These are phyloP conservation scores for Pichia nanzhaoensis DNA, from an alignment of 805 yeast species.

Conservation along the genomic window DNA sequence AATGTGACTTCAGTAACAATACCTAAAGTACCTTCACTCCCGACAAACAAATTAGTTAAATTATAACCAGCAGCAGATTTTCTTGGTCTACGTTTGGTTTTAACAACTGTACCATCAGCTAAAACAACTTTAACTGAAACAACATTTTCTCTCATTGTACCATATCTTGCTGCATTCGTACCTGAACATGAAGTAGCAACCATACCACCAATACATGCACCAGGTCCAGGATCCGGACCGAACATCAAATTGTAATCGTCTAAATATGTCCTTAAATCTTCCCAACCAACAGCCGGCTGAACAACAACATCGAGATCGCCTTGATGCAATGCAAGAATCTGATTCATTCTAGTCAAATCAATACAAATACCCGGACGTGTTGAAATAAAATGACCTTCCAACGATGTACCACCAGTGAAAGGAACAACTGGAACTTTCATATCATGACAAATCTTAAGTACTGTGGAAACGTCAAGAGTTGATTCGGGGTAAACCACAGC, in stretches of 20 bases:
- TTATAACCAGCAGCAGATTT: conserved; percentile 79
- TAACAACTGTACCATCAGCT: conserved; percentile 73
- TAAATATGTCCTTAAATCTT: conserved; percentile 50
- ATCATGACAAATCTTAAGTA: conserved; percentile 56
- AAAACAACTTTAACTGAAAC: conserved; percentile 64
- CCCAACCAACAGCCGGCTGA: conserved; percentile 80
- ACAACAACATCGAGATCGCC: conserved; percentile 66
- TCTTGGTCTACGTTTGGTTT: conserved; percentile 68
- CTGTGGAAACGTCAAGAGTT: conserved; percentile 59
- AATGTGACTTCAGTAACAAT: conserved; percentile 64
- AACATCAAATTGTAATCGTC: conserved; percentile 47
- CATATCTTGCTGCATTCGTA: conserved; percentile 70
- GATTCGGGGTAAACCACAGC: conserved; percentile 55
- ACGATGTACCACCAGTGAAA: conserved; percentile 69
- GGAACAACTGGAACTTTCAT: conserved; percentile 66
- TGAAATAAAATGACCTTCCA: conserved; percentile 76
- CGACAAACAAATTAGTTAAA: conserved; percentile 68
- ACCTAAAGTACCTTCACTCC: conserved; percentile 79
- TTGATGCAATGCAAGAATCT: conserved; percentile 48
- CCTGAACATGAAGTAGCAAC: conserved; percentile 76
- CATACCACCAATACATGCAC: conserved; percentile 77
- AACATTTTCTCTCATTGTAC: conserved; percentile 74
- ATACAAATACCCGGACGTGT: conserved; percentile 58
- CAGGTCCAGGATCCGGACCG: conserved; percentile 78
- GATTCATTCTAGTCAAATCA: conserved; percentile 56